Evolutionary conservation across 768 basidiomycete genomes (phyloP), one percentile per base, ranked within the genome.

Genomic region (Amanita thiersii): DNA sequence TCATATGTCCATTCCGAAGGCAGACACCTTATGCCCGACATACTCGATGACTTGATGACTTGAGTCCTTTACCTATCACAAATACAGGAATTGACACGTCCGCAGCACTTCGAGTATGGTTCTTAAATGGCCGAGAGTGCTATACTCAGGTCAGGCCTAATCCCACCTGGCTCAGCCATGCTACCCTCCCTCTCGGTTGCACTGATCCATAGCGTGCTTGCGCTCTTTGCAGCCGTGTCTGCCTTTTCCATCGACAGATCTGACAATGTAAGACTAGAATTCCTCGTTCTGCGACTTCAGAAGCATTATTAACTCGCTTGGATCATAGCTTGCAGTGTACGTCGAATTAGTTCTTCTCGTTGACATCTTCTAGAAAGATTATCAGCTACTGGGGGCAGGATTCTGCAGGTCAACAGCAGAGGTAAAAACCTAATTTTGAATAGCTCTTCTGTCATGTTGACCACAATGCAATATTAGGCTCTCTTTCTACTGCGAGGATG

Each of bases 401-500:
- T 47, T 57, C 58, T 26, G 63, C 52, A 21, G 61, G 61, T 14
- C 55, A 62, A 37, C 64, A 66, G 43, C 59, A 65, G 55, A 56
- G 59, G 66, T 63, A 18, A 29, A 47, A 31, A 15, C 26, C 31
- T 29, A 25, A 10, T 28, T 21, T 39, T 7, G 15, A 32, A n/a
- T n/a, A n/a, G n/a, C n/a, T 15, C 4, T 35, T 29, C 34, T 17
- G 3, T 42, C 12, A 15, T 17, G 33, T 21, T 18, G n/a, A n/a
- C n/a, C 14, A 24, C 32, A 31, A 12, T 15, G 2, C 12, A 26
- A 17, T 26, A 5, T 8, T 29, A 67, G 65, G 2, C 56, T 82
- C 46, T 70, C 70, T 12, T 78, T 71, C 54, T 81, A 81, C 54
- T 81, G 79, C 51, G 61, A 75, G 50, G 79, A 81, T 52, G 66